Percentiles rank a stretch among this genome's conserved stretches.
These are phyloP conservation scores for Xylaria grammica DNA, from an alignment of 495 filamentous ascomycete genomes.

Conservation along the genomic window DNA sequence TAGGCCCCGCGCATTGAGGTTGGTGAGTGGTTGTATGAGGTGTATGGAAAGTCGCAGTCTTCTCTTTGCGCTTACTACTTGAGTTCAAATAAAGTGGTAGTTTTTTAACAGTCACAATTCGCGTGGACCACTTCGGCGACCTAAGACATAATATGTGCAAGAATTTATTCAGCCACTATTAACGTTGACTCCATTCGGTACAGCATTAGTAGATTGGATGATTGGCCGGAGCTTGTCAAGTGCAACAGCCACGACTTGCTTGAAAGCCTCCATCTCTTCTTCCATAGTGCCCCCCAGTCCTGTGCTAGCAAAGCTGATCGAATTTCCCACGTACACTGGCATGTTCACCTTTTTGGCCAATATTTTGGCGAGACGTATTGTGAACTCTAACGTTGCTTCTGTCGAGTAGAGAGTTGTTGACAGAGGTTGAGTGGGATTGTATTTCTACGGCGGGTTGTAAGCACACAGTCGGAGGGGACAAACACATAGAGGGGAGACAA, in stretches of 20 bases:
- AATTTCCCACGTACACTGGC: slow-evolving; percentile 86
- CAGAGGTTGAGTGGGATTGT: slow-evolving; percentile 64
- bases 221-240: slow-evolving; percentile 54
- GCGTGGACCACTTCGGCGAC: background rate
- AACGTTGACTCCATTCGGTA: background rate
- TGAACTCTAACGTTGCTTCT: slow-evolving; percentile 80
- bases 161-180: background rate
- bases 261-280: slow-evolving; percentile 92
- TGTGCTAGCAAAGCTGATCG: slow-evolving; percentile 67
- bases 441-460: slow-evolving; percentile 45
- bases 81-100: too few species aligned
- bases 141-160: background rate
- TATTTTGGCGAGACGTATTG: slow-evolving; percentile 81
- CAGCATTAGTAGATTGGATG: slow-evolving; percentile 6
- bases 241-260: slow-evolving; percentile 70
- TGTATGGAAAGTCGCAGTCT: too few species aligned
- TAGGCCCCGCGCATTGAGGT: too few species aligned
- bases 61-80: too few species aligned
- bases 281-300: slow-evolving; percentile 78
- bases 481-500: slow-evolving; percentile 34
- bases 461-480: background rate
- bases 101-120: background rate
- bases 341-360: slow-evolving; percentile 69
- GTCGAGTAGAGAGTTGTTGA: slow-evolving; percentile 80
- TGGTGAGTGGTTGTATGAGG: too few species aligned